These are phyloP conservation scores for Chaetomium fimeti DNA, from an alignment of 495 filamentous ascomycete genomes.

Conservation along the genomic window DNA sequence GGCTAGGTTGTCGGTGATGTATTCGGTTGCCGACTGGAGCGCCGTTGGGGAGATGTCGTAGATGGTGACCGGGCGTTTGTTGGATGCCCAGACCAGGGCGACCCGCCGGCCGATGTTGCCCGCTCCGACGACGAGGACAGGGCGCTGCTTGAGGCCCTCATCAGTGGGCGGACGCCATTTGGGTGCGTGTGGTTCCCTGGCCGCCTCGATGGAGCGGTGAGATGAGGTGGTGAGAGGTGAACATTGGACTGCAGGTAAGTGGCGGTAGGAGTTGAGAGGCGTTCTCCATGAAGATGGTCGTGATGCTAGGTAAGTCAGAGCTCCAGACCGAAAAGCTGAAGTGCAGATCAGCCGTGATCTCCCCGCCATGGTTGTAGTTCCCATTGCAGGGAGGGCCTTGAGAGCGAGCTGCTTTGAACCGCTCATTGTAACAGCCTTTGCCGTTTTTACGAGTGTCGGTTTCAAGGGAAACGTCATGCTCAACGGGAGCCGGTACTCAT, in stretches of 20 bases:
- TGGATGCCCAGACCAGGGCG: slow-evolving; percentile 41
- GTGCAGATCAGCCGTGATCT: neutral
- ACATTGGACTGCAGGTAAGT: neutral
- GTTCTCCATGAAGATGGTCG: neutral
- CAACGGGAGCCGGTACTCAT: neutral
- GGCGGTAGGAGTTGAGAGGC: neutral
- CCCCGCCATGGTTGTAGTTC: neutral
- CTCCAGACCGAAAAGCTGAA: neutral
- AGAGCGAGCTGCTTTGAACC: neutral
- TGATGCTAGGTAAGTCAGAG: neutral
- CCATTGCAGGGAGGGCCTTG: neutral
- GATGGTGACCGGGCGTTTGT: slow-evolving; percentile 37
- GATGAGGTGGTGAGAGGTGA: slow-evolving; percentile 13
- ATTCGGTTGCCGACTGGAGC: slow-evolving; percentile 32
- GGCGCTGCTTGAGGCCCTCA: slow-evolving; percentile 33
- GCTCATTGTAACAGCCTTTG: neutral
- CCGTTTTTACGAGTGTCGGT: neutral
- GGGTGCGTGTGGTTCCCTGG: neutral
- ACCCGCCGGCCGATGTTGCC: slow-evolving; percentile 41
- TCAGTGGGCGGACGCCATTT: slow-evolving; percentile 33
- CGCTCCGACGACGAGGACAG: slow-evolving; percentile 41
- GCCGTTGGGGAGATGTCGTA: slow-evolving; percentile 39
- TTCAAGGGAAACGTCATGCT: neutral
- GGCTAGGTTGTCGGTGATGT: slow-evolving; percentile 40
- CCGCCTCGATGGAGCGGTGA: neutral